Base-by-base conservation (phyloP, 441 rosid genomes). In the Erysimum cheiri region DNA sequence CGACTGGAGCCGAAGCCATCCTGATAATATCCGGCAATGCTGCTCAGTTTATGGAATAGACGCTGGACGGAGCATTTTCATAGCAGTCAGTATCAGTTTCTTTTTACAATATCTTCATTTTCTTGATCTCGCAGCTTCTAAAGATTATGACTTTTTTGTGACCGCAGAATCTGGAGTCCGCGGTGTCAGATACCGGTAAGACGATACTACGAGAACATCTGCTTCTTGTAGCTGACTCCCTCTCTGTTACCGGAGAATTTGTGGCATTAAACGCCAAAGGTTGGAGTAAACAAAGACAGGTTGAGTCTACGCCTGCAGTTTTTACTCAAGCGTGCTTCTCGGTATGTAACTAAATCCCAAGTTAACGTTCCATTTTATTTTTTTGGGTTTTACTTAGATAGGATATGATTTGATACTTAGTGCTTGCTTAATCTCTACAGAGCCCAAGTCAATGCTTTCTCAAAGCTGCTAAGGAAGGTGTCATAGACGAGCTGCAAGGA, bases 321-420 rank as follows among this genome's bases (percentile, higher is more conserved):
- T 90, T 92, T 67, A 80, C 85, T 82, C 98, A 88, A 86, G 98
- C 98, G 2, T 89, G 96, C 84, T 93, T 96, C 77, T 88, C 97
- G 52, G 99, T 93, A 52, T 60, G 60, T 56, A 24, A 46, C 59
- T 40, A 31, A 64, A 12, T 40, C 68, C 40, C 31, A 17, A 44
- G 22, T 69, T 50, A 53, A 28, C 1, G 15, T 15, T 46, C 12
- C 22, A 7, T 22, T 41, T 53, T 50, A 63, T 15, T 15, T 39
- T 22, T 22, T 22, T 22, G 36, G 13, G 24, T 19, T 9, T 40
- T 1, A 26, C 32, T 68, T 50, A 22, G 5, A 35, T 11, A 22
- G 29, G 46, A 12, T 62, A 19, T 24, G 28, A 8, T 47, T n/a
- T 55, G 39, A 62, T 44, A 50, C 15, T 36, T 61, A 17, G 8